Conservation (phyloP, 2,329 filamentous ascomycete genomes). For the Claviceps paspali region DNA sequence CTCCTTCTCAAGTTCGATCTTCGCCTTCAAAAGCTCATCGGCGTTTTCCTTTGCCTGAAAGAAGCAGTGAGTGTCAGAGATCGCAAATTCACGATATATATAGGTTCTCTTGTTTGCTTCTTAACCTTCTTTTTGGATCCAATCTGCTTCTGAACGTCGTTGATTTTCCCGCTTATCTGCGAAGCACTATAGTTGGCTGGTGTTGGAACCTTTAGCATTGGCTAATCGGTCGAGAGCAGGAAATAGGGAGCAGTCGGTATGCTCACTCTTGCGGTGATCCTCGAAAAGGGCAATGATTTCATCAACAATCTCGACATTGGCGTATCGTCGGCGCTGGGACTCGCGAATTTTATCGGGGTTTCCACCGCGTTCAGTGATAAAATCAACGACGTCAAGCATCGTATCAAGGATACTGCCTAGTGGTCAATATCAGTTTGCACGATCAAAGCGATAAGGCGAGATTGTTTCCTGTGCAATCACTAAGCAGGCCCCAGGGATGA, state of each 20-base stretch:
- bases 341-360: conserved; percentile 85
- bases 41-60: conserved; percentile 69
- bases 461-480: not conserved
- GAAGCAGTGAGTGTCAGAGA: not conserved
- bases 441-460: not conserved
- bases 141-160: conserved; percentile 79
- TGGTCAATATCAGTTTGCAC: not conserved
- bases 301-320: conserved; percentile 72
- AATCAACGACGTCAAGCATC: conserved; percentile 67
- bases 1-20: conserved; percentile 61
- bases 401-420: conserved; percentile 6
- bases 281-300: conserved; percentile 79
- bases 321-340: conserved; percentile 71
- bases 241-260: not conserved
- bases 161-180: conserved; percentile 73
- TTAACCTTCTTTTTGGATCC: conserved; percentile 74
- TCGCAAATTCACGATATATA: not conserved
- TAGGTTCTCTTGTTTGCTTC: not conserved
- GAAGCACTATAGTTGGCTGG: conserved; percentile 56
- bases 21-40: conserved; percentile 62
- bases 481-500: not conserved
- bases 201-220: not conserved
- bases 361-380: conserved; percentile 75
- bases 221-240: not conserved
- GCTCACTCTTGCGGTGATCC: conserved; percentile 60